Evolutionary conservation across 2,329 filamentous ascomycete genomes (phyloP).

Genomic region (Fusarium annulatum): DNA sequence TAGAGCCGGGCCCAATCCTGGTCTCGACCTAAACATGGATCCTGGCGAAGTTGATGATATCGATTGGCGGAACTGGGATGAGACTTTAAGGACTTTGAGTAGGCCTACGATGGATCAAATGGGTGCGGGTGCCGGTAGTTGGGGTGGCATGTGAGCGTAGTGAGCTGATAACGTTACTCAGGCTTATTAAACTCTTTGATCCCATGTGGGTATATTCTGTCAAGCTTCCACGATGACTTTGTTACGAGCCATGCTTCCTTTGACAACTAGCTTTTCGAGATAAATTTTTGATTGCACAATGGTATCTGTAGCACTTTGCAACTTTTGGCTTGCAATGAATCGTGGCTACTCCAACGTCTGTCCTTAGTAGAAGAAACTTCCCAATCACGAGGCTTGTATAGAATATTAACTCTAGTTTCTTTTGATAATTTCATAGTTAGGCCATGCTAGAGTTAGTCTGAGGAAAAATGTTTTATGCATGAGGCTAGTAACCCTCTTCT

Average conservation of each 20-base stretch:
- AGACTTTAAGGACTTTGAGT: slow-evolving; percentile 16
- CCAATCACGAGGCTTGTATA: neutral
- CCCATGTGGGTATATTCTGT: neutral
- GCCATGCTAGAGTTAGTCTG: neutral
- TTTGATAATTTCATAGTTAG: neutral
- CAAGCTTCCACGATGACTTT: neutral
- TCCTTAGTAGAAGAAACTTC: neutral
- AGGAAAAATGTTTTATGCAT: too few relatives aligned
- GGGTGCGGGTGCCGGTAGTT: slow-evolving; percentile 22
- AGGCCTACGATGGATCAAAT: slow-evolving; percentile 3
- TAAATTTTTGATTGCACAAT: neutral
- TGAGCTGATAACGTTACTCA: neutral
- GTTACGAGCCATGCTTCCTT: neutral
- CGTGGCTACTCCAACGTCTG: neutral
- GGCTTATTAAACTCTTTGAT: neutral
- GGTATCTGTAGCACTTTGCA: neutral
- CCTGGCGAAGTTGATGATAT: slow-evolving; percentile 35
- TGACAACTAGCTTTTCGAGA: neutral
- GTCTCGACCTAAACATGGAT: slow-evolving; percentile 27
- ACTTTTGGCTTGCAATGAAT: neutral
- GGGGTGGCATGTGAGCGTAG: slow-evolving; percentile 29
- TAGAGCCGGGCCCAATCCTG: neutral
- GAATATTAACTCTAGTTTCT: neutral
- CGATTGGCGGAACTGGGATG: slow-evolving; percentile 37
- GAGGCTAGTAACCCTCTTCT: neutral